Evolutionary conservation across 2,329 filamentous ascomycete species (phyloP).

Genomic region (Nannizziopsis arthrosporioides): DNA sequence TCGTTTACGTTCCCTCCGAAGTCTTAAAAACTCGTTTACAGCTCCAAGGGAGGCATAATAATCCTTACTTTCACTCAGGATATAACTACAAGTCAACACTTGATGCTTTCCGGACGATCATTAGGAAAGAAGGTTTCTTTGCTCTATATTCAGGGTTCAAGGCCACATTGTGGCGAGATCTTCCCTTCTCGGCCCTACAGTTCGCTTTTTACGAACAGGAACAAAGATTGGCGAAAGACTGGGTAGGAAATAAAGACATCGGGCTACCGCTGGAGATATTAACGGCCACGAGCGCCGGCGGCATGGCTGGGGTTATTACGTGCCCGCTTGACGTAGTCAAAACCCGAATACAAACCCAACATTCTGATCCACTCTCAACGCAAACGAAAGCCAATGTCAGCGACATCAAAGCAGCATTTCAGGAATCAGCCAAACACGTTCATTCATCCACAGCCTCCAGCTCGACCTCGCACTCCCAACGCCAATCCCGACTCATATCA

Average conservation of each 20-base stretch:
- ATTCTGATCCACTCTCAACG: constrained; percentile 35
- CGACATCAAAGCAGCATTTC: constrained; percentile 1
- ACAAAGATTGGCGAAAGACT: constrained; percentile 65
- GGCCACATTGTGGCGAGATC: constrained; percentile 83
- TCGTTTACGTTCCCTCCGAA: constrained; percentile 93
- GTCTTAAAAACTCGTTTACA: constrained; percentile 96
- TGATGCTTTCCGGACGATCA: constrained; percentile 76
- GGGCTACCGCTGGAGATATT: constrained; percentile 74
- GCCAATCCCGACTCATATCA: constrained; percentile 63
- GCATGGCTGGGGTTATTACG: constrained; percentile 84
- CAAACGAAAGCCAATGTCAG: constrained; percentile 16
- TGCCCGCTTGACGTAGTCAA: constrained; percentile 97
- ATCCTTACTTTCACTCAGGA: constrained; percentile 82
- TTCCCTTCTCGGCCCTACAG: constrained; percentile 91
- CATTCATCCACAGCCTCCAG: constrained; percentile 17
- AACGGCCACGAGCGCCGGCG: constrained; percentile 80
- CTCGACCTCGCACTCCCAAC: constrained; percentile 24
- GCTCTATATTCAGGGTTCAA: constrained; percentile 96
- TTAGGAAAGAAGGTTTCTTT: constrained; percentile 65
- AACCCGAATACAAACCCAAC: constrained; percentile 88
- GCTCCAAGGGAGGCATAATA: constrained; percentile 88
- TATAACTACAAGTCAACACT: constrained; percentile 88
- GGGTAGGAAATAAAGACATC: constrained; percentile 70
- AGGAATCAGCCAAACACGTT: constrained; percentile 20
- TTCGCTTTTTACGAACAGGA: constrained; percentile 98